Evolutionary conservation across 163 green algal species (phyloP), one percentile per base, ranked within the genome.

Genomic region (Smithsoniella earleae): DNA sequence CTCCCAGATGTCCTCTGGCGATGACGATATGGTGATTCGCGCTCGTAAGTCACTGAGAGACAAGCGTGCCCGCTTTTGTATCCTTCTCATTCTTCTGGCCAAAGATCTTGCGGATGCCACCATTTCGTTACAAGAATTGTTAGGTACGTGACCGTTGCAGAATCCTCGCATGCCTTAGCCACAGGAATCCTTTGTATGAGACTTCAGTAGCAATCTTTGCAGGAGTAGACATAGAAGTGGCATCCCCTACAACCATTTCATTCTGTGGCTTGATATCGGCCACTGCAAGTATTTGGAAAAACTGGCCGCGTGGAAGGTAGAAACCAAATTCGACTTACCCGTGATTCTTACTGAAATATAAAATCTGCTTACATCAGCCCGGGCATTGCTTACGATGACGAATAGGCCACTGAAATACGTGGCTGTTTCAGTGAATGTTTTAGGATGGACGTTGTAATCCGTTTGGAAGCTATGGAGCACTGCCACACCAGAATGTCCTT

Each of bases 211-310:
- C 40, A 13, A 22, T 10, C 13, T 49, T 10, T 49, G 40, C 40
- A 49, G 58, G 58, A 4, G 3, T 31, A 10, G 16, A 33, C 3
- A 34, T 18, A 36, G 13, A 69, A 33, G n/a, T 69, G 20, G 58
- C 2, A 36, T 34, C 58, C 5, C 58, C 58, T 18, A 38, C 58
- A 13, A 1, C 25, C 0, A 33, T 34, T 10, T 30, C 58, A 5
- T 5, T 69, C 8, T 69, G 58, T 38, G 58, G 58, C 20, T 16
- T 69, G 6, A 0, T 69, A 4, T 69, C 58, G 18, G 58, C 58
- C n/a, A n/a, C 25, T n/a, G 58, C 58, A 36, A 69, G 58, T 31
- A 30, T 69, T 5, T 69, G 58, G 58, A 69, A 69, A 33, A n/a
- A 30, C 5, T 69, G 58, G 58, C 58, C 58, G 6, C 58, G 58